Evolutionary conservation across 352 stramenopile genomes (phyloP), one percentile per base, ranked within the genome.

Genomic region (Thraustochytrium striatum): DNA sequence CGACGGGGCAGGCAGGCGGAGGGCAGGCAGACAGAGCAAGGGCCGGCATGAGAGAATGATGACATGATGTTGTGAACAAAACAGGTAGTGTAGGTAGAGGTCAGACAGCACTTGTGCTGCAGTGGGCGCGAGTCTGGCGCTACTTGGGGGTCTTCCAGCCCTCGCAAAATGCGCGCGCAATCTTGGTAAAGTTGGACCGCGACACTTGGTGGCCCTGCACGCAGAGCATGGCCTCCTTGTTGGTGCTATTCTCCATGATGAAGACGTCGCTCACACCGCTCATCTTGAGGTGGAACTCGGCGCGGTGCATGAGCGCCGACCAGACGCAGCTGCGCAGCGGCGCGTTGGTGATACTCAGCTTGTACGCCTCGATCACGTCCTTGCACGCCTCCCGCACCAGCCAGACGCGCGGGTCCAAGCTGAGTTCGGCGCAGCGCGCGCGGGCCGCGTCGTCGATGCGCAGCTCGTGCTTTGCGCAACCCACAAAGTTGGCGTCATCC

Each of bases 131-230:
- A 32, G 19, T 59, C 52, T 59, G 19, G 3, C 9, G 19, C 38
- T 69, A 25, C 1, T 69, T 70, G 41, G n/a, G n/a, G n/a, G n/a
- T n/a, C 47, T 72, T 75, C 52, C 44, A 75, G 39, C 44, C 44
- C n/a, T 62, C 65, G 30, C 65, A 75, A 25, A 75, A 75, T 43
- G 65, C 41, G 32, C 65, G 65, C 7, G 65, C 65, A 43, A 75
- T 75, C 52, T 75, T 75, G 50, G 65, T 75, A 28, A 75, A 75
- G 52, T 75, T 75, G 32, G 65, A 75, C 28, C 65, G 65, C 2
- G 65, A 75, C 16, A 75, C 44, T 16, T 38, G 65, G 65, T 75
- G 65, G 39, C 65, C 65, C 39, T 75, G 19, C 1, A 75, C 32
- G n/a, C 52, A 30, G 9, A 75, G 41, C 65, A 75, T 75, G 44